Base-by-base conservation (phyloP, 2,329 filamentous ascomycete species). In the Ambrosiella beaveri region DNA sequence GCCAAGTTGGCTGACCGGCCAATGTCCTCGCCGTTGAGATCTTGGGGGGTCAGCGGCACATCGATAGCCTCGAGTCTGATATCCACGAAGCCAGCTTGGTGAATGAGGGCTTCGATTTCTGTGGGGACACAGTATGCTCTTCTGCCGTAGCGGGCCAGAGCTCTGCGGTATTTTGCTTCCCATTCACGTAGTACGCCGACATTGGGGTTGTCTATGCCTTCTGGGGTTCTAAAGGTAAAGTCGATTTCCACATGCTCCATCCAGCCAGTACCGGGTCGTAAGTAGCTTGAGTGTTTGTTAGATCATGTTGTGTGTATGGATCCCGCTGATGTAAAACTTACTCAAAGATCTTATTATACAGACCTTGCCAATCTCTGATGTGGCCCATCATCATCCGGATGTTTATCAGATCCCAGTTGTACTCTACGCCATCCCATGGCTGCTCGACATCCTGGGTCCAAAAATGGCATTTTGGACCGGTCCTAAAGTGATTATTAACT, bases 191-290 rank as follows among this genome's bases (percentile, higher is more conserved):
- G 19, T 27, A 79, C 71, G 50, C 73, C 69, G 13, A 91, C 71
- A 36, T 75, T 72, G 7, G 83, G 80, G 41, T 79, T 71, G 3
- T 70, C 63, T 9, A 78, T 74, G 40, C 77, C 75, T 64, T 86
- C 81, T 62, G 88, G 84, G 65, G 81, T 85, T 56, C 80, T 80
- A 15, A 88, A 88, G 53, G 78, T 74, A 69, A 86, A 86, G 69
- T 97, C 88, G 57, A 97, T 85, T 68, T 97, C 91, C 53, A 95
- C 80, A 64, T 95, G 88, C 69, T 97, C 90, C 58, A 96, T 76
- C 66, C 77, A 79, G 57, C 90, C 91, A 45, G 73, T 76, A 1
- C 84, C 83, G 1, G 88, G 88, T 64, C 81, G 82, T 35, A 96
- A 75, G 66, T 94, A 86, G 57, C 85, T 88, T 62, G 36, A n/a